These are phyloP conservation scores for Selaginella moellendorffii DNA, from an alignment of 75 land plant species.

Conservation along the genomic window DNA sequence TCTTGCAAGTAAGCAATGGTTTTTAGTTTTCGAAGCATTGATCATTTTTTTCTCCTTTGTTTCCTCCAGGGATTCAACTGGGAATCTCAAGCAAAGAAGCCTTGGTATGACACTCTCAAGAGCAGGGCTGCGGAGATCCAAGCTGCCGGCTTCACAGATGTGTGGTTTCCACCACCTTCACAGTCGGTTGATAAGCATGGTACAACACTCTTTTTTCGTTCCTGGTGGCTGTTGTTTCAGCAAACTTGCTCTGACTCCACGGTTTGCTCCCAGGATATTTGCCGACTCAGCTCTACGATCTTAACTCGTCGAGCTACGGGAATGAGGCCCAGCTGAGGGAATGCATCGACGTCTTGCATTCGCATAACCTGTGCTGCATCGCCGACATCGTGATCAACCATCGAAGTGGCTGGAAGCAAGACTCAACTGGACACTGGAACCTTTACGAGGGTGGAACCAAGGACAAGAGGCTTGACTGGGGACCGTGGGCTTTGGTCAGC, in stretches of 20 bases:
- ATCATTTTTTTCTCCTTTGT: too few species aligned
- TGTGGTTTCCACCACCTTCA: slow-evolving; percentile 24
- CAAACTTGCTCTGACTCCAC: too few species aligned
- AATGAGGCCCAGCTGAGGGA: slow-evolving; percentile 13
- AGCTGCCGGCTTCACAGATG: slow-evolving; percentile 20
- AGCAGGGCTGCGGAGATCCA: slow-evolving; percentile 12
- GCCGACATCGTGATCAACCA: slow-evolving; percentile 30
- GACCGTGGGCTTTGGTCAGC: slow-evolving; percentile 21
- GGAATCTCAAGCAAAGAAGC: slow-evolving; percentile 18
- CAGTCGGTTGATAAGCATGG: slow-evolving; percentile 26
- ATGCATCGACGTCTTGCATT: slow-evolving; percentile 15
- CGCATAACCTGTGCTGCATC: slow-evolving; percentile 16
- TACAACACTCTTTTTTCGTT: too few species aligned
- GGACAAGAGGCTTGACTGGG: slow-evolving; percentile 26
- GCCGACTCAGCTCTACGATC: slow-evolving; percentile 21
- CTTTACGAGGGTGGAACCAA: slow-evolving; percentile 27
- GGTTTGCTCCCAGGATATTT: slow-evolving; percentile 20
- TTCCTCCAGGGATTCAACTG: slow-evolving; percentile 28
- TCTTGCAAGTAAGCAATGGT: neutral
- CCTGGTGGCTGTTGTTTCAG: too few species aligned
- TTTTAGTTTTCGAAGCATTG: too few species aligned
- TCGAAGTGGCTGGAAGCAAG: slow-evolving; percentile 17
- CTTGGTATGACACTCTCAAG: slow-evolving; percentile 16
- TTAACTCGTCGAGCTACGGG: slow-evolving; percentile 21
- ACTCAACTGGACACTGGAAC: slow-evolving; percentile 19